phyloP scores from a whole-genome alignment of 2,329 filamentous ascomycete species.

The Colletotrichum liaoningense region DNA sequence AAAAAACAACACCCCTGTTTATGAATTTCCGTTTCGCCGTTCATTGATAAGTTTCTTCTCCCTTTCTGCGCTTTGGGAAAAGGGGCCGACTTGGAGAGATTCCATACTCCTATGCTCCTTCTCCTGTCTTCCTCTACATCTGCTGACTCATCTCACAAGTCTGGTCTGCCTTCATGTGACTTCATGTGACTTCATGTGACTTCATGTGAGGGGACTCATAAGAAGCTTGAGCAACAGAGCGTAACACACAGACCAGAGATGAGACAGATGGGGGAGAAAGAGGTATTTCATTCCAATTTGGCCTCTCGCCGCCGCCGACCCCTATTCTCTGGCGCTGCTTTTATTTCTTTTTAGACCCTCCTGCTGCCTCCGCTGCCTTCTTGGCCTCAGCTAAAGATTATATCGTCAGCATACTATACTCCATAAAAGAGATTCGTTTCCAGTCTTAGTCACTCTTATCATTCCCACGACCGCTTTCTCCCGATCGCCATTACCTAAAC shows the following conservation, averaged over 20 bases:
- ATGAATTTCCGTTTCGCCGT: neutral
- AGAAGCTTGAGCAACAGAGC: neutral
- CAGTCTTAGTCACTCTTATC: neutral
- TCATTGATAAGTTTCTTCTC: neutral
- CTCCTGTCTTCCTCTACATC: too few species aligned
- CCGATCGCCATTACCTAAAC: neutral
- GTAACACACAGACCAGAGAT: neutral
- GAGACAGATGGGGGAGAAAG: neutral
- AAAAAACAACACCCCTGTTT: neutral
- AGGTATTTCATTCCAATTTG: neutral
- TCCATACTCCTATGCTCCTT: too few species aligned
- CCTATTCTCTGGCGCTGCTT: too few species aligned
- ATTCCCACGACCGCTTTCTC: neutral
- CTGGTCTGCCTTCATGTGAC: neutral
- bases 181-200: neutral
- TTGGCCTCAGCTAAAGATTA: conserved; percentile 60
- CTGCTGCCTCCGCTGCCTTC: conserved; percentile 52
- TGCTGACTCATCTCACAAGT: neutral
- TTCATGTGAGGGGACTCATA: neutral
- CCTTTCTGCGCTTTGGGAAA: neutral
- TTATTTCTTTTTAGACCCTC: conserved; percentile 39
- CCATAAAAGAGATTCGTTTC: neutral
- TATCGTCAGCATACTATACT: conserved; percentile 12
- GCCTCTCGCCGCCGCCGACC: neutral
- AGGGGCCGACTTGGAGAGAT: too few species aligned